These are phyloP conservation scores for Suhomyces xylopsoci DNA, from an alignment of 805 yeast species.

Conservation along the genomic window DNA sequence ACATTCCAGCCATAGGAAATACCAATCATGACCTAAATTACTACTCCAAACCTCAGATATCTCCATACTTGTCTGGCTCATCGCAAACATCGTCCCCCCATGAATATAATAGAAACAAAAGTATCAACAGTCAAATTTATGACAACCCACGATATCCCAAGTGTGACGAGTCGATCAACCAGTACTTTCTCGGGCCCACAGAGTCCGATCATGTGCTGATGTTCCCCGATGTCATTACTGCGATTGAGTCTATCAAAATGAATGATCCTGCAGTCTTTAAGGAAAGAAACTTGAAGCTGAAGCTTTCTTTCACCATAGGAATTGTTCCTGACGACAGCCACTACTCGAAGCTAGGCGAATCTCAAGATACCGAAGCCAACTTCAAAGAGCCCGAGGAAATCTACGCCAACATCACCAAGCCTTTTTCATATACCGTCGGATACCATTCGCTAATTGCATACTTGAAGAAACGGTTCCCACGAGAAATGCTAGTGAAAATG, in stretches of 20 bases:
- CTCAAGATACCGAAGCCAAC: conserved; percentile 10
- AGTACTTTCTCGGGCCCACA: conserved; percentile 59
- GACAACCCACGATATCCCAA: conserved; percentile 33
- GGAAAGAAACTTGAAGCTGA: conserved; percentile 38
- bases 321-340: conserved; percentile 36
- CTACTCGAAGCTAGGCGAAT: conserved; percentile 16
- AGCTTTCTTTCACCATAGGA: conserved; percentile 48
- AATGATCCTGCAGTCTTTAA: conserved; percentile 41
- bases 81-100: conserved; percentile 17
- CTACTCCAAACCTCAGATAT: conserved; percentile 2
- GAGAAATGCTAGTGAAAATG: conserved; percentile 70
- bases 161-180: conserved; percentile 61
- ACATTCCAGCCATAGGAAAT: not conserved
- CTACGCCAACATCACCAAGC: conserved; percentile 67
- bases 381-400: conserved; percentile 71
- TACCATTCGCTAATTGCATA: conserved; percentile 79
- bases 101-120: not conserved
- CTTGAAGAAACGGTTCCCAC: conserved; percentile 65
- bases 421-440: conserved; percentile 89
- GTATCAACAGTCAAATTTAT: conserved; percentile 11
- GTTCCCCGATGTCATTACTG: conserved; percentile 59
- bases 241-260: conserved; percentile 37
- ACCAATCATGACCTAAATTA: not conserved
- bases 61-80: conserved; percentile 13
- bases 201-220: conserved; percentile 39